phyloP scores from a whole-genome alignment of 331 rosid genomes.

The Phaseolus coccineus region DNA sequence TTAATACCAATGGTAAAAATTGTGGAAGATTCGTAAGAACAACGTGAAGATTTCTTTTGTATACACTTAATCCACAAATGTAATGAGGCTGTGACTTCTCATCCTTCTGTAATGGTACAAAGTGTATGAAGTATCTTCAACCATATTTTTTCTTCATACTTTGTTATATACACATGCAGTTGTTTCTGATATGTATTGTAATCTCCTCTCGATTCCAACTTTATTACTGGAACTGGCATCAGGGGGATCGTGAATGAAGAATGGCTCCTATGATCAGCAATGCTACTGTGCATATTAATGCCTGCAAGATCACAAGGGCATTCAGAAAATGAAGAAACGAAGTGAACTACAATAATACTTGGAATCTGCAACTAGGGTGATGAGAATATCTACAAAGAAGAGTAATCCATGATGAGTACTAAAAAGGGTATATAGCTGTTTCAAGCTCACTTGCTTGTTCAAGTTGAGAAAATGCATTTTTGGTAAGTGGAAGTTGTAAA shows the following conservation, averaged over 20 bases:
- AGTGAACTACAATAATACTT: neutral
- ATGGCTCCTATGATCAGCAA: conserved; percentile 45
- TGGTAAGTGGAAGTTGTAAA: no score
- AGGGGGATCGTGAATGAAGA: conserved; percentile 39
- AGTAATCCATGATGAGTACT: neutral
- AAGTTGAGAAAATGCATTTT: neutral
- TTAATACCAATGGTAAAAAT: neutral
- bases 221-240: conserved; percentile 7
- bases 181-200: conserved; percentile 23
- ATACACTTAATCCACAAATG: conserved; percentile 25
- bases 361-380: neutral
- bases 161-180: conserved; percentile 35
- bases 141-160: conserved; percentile 4
- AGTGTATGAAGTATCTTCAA: neutral
- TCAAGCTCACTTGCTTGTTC: neutral
- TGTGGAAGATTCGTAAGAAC: neutral
- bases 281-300: conserved; percentile 47
- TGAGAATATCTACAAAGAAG: neutral
- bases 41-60: neutral
- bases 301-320: conserved; percentile 46
- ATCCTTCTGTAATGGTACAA: conserved; percentile 10
- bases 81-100: conserved; percentile 27
- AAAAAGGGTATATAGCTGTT: neutral
- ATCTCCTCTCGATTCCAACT: conserved; percentile 4
- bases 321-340: conserved; percentile 26